Evolutionary conservation across 2,329 filamentous ascomycete species (phyloP).

Genomic region (Diplodia corticola): DNA sequence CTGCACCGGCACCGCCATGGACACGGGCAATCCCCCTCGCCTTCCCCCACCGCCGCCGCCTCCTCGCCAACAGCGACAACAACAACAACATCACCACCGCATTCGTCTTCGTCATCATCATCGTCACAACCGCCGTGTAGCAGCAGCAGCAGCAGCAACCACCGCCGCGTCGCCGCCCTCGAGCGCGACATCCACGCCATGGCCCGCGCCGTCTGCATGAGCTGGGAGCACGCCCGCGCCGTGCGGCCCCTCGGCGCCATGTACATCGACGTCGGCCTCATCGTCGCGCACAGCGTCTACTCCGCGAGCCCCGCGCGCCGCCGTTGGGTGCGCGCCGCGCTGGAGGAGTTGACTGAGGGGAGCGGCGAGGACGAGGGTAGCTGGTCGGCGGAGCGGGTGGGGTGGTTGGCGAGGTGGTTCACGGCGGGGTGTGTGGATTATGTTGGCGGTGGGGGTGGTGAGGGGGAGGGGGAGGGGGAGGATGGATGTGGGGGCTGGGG

Average conservation of each 20-base stretch:
- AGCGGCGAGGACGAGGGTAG: no score
- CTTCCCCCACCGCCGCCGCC: no score
- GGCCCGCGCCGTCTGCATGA: conserved; percentile 1
- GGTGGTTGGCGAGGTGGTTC: conserved; percentile 9
- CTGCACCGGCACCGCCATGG: background rate
- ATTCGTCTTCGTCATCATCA: background rate
- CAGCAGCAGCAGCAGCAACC: background rate
- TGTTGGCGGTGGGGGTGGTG: background rate
- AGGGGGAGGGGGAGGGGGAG: background rate
- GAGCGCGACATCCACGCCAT: background rate
- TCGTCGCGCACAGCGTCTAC: conserved; percentile 11
- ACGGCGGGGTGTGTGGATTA: conserved; percentile 8
- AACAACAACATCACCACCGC: background rate
- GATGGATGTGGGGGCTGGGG: background rate
- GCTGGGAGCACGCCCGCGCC: conserved; percentile 8
- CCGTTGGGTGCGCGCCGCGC: background rate
- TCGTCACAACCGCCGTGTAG: background rate
- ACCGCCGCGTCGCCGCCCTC: background rate
- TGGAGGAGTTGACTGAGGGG: conserved; percentile 6
- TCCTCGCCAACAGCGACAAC: background rate
- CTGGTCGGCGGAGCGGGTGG: background rate
- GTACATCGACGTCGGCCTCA: conserved; percentile 21
- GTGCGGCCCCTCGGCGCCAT: conserved; percentile 16
- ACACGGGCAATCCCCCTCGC: background rate
- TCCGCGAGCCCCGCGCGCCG: background rate